Percentiles rank a stretch among this genome's conserved stretches.
Conservation (phyloP, 495 filamentous ascomycete genomes). For the Aspergillus ellipticus region DNA sequence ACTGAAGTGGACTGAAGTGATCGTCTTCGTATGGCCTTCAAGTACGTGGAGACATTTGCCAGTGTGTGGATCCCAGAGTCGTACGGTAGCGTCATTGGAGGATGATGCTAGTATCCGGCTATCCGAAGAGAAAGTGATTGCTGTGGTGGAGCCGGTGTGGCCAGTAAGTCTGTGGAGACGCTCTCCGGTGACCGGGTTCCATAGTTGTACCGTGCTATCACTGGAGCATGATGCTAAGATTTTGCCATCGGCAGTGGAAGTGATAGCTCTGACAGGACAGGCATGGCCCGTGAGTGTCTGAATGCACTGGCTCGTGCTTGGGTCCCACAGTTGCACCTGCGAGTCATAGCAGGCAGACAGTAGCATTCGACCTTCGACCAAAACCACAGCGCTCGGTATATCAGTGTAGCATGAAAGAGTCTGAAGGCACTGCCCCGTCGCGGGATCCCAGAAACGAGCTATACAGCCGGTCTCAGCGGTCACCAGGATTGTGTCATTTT, state of each 20-base stretch:
- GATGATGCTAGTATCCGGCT: neutral
- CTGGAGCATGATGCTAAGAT: neutral
- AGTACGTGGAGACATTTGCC: neutral
- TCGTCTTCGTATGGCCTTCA: neutral
- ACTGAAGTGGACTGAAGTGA: neutral
- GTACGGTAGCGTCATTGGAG: neutral
- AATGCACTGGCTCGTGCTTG: neutral
- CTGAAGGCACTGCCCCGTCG: neutral
- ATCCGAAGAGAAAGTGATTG: neutral
- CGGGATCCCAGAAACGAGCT: neutral
- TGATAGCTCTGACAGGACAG: neutral
- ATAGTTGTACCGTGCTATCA: neutral
- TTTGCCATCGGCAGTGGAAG: neutral
- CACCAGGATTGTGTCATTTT: neutral
- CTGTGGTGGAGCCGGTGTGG: neutral
- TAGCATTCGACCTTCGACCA: neutral
- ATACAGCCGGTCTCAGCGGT: neutral
- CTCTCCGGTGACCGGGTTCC: neutral
- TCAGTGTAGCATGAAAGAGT: neutral
- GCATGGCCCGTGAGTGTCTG: neutral
- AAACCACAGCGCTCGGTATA: neutral
- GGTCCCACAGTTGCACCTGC: neutral
- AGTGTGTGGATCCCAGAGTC: neutral
- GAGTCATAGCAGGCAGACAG: neutral
- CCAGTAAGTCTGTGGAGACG: neutral